Evolutionary conservation across 2,329 filamentous ascomycete species (phyloP), one percentile per base, ranked within the genome.

Genomic region (Paraphaeosphaeria sporulosa): DNA sequence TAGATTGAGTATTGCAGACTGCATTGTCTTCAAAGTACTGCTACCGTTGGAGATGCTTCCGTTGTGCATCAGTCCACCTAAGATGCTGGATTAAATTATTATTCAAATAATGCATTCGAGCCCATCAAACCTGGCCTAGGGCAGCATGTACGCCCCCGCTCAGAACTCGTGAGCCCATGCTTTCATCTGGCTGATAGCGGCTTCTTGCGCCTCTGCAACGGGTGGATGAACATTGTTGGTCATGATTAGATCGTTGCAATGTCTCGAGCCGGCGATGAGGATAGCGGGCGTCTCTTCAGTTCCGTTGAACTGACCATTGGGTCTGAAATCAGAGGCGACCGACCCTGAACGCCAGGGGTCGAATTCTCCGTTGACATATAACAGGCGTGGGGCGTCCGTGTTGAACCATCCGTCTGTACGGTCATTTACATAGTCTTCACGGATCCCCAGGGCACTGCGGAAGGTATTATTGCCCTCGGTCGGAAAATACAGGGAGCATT

Each of bases 1-100:
- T 84, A 67, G 27, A 30, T 30, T 30, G 27, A 50, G 6, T 38
- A 38, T 17, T 7, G 6, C 36, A 4, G 6, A 38, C 15, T 8
- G 27, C 27, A 8, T 4, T 8, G n/a, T 30, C 8, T 30, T 30
- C 4, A 8, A 8, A 30, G 4, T 30, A 30, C 27, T 30, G 8
- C 27, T 4, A 8, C 27, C 27, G n/a, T 30, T 30, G 27, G 27
- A 30, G 27, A n/a, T 30, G 27, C 4, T 4, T 30, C 8, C 27
- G 27, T 30, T 30, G 8, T 4, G 27, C 27, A 30, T 30, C 27
- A 30, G 27, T 8, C 4, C 8, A 8, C 27, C 8, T 4, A 8
- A 30, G 4, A 4, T 8, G 4, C 8, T 30, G 27, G 4, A 30
- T 30, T 30, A 30, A 4, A 8, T 8, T 30, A 30, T 30, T 4